Evolutionary conservation across 176 grass and related monocot genomes (phyloP), one percentile per base, ranked within the genome.

Genomic region (Ampelocalamus luodianensis): DNA sequence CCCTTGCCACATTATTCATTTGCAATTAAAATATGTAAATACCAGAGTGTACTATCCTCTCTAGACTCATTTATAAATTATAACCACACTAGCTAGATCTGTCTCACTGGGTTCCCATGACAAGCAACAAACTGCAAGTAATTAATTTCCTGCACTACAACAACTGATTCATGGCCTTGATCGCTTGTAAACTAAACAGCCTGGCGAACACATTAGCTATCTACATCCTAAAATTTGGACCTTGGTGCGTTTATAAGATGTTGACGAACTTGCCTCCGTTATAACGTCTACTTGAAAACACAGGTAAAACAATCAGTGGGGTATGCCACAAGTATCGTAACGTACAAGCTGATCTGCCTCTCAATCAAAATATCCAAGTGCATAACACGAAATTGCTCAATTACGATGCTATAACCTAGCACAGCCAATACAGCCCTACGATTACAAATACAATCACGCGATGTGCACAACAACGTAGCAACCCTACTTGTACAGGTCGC

Each of bases 21-120:
- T 26, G 50, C 20, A 66, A 14, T 58, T n/a, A 29, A 82, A 70
- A 71, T 82, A 43, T 82, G 66, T 8, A 59, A 56, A 82, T 82
- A 43, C 23, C 4, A 62, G 59, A 34, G 22, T 20, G 51, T 22
- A 55, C 1, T 0, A 44, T 34, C 9, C 42, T 44, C 23, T 82
- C 48, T 81, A 70, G 14, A 56, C 45, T 24, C 51, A 59, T 56
- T 12, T 82, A n/a, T 43, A 65, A 71, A 43, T 12, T 82, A n/a
- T 43, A 65, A 22, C 49, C 23, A 59, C 36, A 66, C 51, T 36
- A 66, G 17, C 43, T 50, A 68, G 17, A 72, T 44, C 11, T 4
- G 6, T 72, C 38, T 18, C 37, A 43, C 51, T 18, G 17, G 38
- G 39, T 32, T 82, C 7, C 67, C 65, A 46, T 24, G 8, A 60